phyloP scores from a whole-genome alignment of 148 eudicot genomes.

The Spergularia marina region DNA sequence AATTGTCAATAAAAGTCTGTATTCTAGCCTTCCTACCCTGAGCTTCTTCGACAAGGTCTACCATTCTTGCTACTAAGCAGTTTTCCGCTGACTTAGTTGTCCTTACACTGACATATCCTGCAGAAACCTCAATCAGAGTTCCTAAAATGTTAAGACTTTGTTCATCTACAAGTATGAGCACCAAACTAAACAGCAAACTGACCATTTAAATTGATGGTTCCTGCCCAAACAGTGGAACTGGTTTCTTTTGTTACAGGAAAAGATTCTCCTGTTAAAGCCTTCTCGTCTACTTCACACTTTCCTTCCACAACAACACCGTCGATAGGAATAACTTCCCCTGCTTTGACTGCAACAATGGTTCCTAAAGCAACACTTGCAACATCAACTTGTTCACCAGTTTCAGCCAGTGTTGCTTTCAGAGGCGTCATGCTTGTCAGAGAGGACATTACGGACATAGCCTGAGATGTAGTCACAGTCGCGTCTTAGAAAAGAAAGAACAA shows the following conservation, averaged over 20 bases:
- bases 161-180: background rate
- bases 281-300: constrained; percentile 44
- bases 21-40: constrained; percentile 39
- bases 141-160: background rate
- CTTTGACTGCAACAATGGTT: constrained; percentile 35
- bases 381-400: constrained; percentile 35
- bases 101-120: constrained; percentile 35
- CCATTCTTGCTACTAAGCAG: constrained; percentile 45
- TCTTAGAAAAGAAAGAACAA: background rate
- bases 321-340: constrained; percentile 40
- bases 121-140: background rate
- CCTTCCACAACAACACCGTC: constrained; percentile 41
- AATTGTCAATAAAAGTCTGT: constrained; percentile 38
- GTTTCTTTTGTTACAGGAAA: constrained; percentile 42
- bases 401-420: constrained; percentile 38
- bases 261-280: constrained; percentile 50
- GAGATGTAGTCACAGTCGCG: background rate
- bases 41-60: constrained; percentile 43
- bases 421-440: constrained; percentile 41
- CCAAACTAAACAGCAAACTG: constrained; percentile 9
- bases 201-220: constrained; percentile 43
- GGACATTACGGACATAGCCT: constrained; percentile 45
- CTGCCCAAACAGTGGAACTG: constrained; percentile 48
- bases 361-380: constrained; percentile 27
- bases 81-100: constrained; percentile 33